Conservation (phyloP, 2,329 filamentous ascomycete species). For the Blastomyces gilchristii region DNA sequence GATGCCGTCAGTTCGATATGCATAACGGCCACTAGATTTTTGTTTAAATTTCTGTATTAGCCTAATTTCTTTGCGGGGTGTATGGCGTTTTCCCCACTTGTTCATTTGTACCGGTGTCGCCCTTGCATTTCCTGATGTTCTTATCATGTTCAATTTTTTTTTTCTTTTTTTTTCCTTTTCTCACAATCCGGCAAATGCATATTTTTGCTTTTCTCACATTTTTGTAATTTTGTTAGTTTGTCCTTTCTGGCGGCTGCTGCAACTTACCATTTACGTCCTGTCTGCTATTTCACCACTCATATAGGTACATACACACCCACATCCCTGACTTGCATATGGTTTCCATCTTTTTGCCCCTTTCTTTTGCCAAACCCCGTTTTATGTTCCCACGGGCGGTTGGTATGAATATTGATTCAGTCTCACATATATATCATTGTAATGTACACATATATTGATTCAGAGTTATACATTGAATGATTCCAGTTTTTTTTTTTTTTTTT, state of each 20-base stretch:
- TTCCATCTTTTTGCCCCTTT: background rate
- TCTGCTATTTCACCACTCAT: background rate
- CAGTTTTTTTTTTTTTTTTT: background rate
- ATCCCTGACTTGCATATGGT: background rate
- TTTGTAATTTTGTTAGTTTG: background rate
- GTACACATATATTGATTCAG: background rate
- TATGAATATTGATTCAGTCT: background rate
- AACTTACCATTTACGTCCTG: background rate
- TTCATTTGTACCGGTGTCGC: background rate
- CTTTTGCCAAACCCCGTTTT: background rate
- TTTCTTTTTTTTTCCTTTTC: background rate
- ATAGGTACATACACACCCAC: background rate
- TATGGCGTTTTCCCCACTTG: background rate
- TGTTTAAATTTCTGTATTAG: background rate
- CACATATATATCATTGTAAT: background rate
- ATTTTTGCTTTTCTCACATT: too few relatives aligned
- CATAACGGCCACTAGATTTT: conserved; percentile 8
- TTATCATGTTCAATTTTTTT: background rate
- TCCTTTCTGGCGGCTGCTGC: background rate
- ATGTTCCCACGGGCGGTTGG: background rate
- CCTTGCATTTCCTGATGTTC: background rate
- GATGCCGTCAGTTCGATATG: conserved; percentile 13
- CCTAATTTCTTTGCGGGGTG: background rate
- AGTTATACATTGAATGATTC: background rate
- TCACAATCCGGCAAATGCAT: too few relatives aligned